These are phyloP conservation scores for Xylaria sp. DNA, from an alignment of 2,329 filamentous ascomycete species.

Conservation along the genomic window DNA sequence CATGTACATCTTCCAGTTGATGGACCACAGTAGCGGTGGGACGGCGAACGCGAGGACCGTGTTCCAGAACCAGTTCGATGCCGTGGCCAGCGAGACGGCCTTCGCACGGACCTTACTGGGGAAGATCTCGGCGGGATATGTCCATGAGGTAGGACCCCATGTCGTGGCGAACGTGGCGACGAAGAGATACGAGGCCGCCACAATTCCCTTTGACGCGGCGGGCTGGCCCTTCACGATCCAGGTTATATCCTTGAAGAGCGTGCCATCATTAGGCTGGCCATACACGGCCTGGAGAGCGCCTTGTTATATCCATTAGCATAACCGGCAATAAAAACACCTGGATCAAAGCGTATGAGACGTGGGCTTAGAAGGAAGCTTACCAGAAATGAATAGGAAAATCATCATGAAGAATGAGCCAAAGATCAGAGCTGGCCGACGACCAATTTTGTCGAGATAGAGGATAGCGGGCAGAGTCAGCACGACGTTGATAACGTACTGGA, in stretches of 20 bases:
- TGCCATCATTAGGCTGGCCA: conserved; percentile 60
- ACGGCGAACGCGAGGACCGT: conserved; percentile 67
- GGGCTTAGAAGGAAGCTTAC: conserved; percentile 44
- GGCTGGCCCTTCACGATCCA: conserved; percentile 66
- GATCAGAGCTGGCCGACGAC: conserved; percentile 67
- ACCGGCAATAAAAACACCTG: not conserved
- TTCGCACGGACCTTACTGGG: conserved; percentile 72
- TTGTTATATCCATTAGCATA: conserved; percentile 35
- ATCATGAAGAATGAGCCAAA: conserved; percentile 68
- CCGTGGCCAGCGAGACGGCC: conserved; percentile 69
- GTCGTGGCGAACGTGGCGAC: conserved; percentile 72
- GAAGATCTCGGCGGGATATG: conserved; percentile 71
- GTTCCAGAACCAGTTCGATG: conserved; percentile 70
- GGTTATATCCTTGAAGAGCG: conserved; percentile 59
- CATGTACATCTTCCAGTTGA: conserved; percentile 75
- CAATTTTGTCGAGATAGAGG: conserved; percentile 68
- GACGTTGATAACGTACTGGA: conserved; percentile 74
- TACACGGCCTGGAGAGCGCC: conserved; percentile 69
- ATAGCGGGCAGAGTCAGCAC: conserved; percentile 69
- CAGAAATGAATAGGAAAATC: conserved; percentile 71
- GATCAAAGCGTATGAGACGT: no score
- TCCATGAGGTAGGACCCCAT: conserved; percentile 56
- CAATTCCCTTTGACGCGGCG: conserved; percentile 69
- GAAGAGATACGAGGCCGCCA: conserved; percentile 78
- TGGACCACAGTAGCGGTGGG: conserved; percentile 62